Base-by-base conservation (phyloP, 176 grass and related monocot genomes). In the Microstegium vimineum region DNA sequence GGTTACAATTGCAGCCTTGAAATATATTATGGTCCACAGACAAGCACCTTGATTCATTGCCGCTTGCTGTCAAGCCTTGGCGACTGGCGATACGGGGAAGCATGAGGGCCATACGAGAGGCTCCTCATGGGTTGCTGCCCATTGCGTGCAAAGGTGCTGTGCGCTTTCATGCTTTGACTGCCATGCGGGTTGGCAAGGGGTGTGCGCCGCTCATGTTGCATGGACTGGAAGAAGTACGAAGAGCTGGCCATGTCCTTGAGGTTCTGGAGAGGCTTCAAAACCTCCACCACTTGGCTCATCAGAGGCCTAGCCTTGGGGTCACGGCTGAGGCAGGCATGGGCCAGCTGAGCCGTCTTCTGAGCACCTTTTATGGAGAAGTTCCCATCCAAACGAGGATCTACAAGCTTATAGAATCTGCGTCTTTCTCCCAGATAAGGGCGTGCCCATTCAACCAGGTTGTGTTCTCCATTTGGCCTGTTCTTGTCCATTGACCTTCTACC, bases 241-340 rank as follows among this genome's bases (percentile, higher is more conserved):
- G 89, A 88, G 74, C 80, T 89, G 33, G 97, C 93, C 91, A 92
- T 90, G 77, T 99, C 97, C 84, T 99, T 99, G 62, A 99, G 86
- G 83, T 92, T 95, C 34, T 83, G 74, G 34, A 99, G 88, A 49
- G 97, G 97, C 77, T 94, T 95, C 62, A 99, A 87, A 42, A 86
- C 91, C 86, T 99, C 93, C 9, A 99, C 97, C 76, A 99, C 97
- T 77, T 95, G 90, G 66, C 97, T 95, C 93, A 96, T 96, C n/a
- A 92, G 88, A 63, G 93, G 93, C 84, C 93, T 79, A 36, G 61
- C 75, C 82, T 96, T 96, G 8, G 93, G 84, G 32, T 96, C 93
- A 33, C 87, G 84, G 72, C 71, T 92, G 36, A 96, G 90, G 84
- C 93, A 95, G 23, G 82, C 89, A 74, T 86, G 82, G 1, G 93